Percentiles rank a stretch among this genome's conserved stretches.
Evolutionary conservation across 2,329 filamentous ascomycete genomes (phyloP).

Genomic region (Periglandula ipomoeae): DNA sequence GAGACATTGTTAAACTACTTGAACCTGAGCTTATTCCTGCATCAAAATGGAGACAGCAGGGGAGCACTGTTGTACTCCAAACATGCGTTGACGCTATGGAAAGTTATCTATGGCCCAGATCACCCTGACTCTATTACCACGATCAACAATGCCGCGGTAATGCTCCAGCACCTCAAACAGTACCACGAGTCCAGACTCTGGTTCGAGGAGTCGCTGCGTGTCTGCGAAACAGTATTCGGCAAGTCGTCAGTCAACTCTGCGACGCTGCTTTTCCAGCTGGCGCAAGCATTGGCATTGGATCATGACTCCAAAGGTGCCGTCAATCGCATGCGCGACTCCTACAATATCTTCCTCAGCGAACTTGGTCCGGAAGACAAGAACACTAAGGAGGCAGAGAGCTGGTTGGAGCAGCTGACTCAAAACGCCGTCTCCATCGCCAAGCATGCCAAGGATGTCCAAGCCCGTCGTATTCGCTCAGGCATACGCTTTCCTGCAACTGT

Average conservation of each 20-base stretch:
- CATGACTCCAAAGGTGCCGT: constrained; percentile 89
- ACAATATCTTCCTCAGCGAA: constrained; percentile 84
- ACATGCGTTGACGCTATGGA: constrained; percentile 92
- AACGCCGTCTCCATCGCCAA: constrained; percentile 93
- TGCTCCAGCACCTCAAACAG: constrained; percentile 91
- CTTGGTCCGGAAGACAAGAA: constrained; percentile 90
- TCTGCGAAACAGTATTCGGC: constrained; percentile 86
- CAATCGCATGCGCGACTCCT: constrained; percentile 88
- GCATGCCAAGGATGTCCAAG: constrained; percentile 79
- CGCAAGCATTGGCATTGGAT: constrained; percentile 91
- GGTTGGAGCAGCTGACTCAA: constrained; percentile 92
- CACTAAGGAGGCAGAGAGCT: constrained; percentile 94
- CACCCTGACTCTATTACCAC: constrained; percentile 98
- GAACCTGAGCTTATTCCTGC: constrained; percentile 89
- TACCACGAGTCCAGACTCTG: constrained; percentile 92
- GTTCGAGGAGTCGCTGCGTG: constrained; percentile 87
- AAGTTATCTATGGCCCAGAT: constrained; percentile 85
- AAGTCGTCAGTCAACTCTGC: constrained; percentile 86
- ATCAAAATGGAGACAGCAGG: constrained; percentile 84
- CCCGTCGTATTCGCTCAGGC: constrained; percentile 59
- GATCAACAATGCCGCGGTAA: constrained; percentile 96
- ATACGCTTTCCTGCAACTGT: constrained; percentile 51
- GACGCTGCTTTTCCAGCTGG: constrained; percentile 92
- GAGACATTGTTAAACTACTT: constrained; percentile 94
- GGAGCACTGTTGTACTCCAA: constrained; percentile 80